Evolutionary conservation across 306 rosid genomes (phyloP).

Genomic region (Potentilla sterilis): DNA sequence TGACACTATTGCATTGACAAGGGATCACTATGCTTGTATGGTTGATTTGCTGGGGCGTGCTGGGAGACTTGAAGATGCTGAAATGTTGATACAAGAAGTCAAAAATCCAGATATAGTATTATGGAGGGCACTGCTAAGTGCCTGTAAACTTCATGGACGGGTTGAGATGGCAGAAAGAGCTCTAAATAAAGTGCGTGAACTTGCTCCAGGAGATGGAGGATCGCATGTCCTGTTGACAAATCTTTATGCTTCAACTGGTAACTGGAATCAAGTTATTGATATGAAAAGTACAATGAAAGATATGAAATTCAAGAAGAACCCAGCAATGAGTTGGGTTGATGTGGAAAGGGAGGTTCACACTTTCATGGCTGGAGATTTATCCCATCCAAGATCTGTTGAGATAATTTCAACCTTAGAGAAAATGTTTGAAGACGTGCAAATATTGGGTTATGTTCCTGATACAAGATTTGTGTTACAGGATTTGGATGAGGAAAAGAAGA

Average conservation of each 20-base stretch:
- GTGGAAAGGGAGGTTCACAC: slow-evolving; percentile 56
- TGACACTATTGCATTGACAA: slow-evolving; percentile 43
- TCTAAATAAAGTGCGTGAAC: slow-evolving; percentile 37
- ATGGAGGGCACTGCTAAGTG: slow-evolving; percentile 63
- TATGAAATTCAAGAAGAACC: slow-evolving; percentile 52
- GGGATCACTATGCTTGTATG: slow-evolving; percentile 61
- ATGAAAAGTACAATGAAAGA: slow-evolving; percentile 58
- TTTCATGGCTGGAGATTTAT: slow-evolving; percentile 75
- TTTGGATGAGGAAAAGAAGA: slow-evolving; percentile 52
- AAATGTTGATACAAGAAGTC: slow-evolving; percentile 46
- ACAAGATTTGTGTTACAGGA: slow-evolving; percentile 59
- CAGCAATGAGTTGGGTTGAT: slow-evolving; percentile 69
- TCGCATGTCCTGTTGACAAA: slow-evolving; percentile 58
- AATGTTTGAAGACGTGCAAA: slow-evolving; percentile 41
- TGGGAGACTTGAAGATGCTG: slow-evolving; percentile 66
- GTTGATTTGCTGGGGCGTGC: slow-evolving; percentile 62
- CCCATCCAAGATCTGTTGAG: slow-evolving; percentile 50
- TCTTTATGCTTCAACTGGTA: slow-evolving; percentile 64
- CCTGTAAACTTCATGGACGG: slow-evolving; percentile 57
- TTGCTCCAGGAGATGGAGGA: slow-evolving; percentile 56
- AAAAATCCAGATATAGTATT: slow-evolving; percentile 55
- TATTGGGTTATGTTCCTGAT: slow-evolving; percentile 57
- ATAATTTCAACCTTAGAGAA: slow-evolving; percentile 39
- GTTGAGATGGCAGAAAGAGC: slow-evolving; percentile 64
- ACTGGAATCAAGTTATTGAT: slow-evolving; percentile 64